Percentiles rank a stretch among this genome's conserved stretches.
phyloP scores from a whole-genome alignment of 495 filamentous ascomycete genomes.

The Talaromyces proteolyticus region DNA sequence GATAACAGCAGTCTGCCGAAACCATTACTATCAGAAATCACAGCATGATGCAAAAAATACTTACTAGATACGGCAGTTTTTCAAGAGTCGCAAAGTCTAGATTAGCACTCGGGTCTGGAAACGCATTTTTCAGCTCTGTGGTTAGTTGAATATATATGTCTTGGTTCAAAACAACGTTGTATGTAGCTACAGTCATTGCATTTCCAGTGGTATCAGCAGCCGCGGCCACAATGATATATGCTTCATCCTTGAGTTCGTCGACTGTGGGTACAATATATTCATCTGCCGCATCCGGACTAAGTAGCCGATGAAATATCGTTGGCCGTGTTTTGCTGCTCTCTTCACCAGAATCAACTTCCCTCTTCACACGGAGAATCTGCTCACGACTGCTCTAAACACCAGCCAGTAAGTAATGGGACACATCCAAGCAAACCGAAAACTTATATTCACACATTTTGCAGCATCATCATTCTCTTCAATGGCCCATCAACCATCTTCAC shows the following conservation, averaged over 20 bases:
- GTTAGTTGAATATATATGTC: slow-evolving; percentile 18
- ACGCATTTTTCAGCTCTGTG: slow-evolving; percentile 23
- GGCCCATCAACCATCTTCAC: slow-evolving; percentile 8
- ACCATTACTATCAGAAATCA: not conserved
- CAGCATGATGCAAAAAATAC: not conserved
- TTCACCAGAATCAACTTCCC: slow-evolving; percentile 13
- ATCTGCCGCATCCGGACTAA: slow-evolving; percentile 16
- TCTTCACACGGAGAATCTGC: slow-evolving; percentile 13
- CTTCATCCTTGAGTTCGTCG: slow-evolving; percentile 24
- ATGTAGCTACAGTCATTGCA: slow-evolving; percentile 27
- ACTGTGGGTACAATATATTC: slow-evolving; percentile 13
- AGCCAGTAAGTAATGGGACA: not conserved
- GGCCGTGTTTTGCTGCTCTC: slow-evolving; percentile 5
- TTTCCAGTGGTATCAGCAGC: slow-evolving; percentile 35
- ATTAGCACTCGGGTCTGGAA: slow-evolving; percentile 18
- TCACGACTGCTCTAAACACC: slow-evolving; percentile 6
- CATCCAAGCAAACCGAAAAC: slow-evolving; percentile 1
- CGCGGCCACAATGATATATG: slow-evolving; percentile 22
- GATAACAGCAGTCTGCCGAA: slow-evolving; percentile 18
- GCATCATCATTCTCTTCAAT: slow-evolving; percentile 12
- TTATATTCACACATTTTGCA: slow-evolving; percentile 16
- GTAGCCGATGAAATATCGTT: slow-evolving; percentile 30
- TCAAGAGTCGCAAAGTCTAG: slow-evolving; percentile 16
- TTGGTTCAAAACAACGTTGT: slow-evolving; percentile 25
- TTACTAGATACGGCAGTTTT: slow-evolving; percentile 28